phyloP scores from a whole-genome alignment of 2,329 filamentous ascomycete species.

The Leptographium galeiforme region DNA sequence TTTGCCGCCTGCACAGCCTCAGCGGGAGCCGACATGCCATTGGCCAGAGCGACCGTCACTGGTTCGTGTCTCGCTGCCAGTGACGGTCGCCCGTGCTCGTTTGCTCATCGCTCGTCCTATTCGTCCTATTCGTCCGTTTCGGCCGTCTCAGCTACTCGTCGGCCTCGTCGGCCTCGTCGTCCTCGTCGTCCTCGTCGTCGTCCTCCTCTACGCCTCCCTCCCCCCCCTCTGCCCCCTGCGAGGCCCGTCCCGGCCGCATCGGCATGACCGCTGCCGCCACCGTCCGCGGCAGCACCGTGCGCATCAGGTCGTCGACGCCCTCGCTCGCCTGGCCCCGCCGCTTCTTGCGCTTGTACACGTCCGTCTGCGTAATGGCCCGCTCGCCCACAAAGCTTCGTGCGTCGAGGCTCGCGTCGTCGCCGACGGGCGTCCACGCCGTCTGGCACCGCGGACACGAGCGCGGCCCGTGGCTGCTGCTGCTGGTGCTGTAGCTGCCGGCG shows the following conservation, averaged over 20 bases:
- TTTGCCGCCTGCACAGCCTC: not conserved
- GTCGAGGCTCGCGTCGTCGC: slow-evolving; percentile 3
- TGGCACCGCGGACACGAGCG: slow-evolving; percentile 52
- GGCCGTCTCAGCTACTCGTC: not conserved
- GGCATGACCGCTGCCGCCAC: slow-evolving; percentile 7
- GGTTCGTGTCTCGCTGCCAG: too few relatives aligned
- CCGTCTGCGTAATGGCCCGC: slow-evolving; percentile 39
- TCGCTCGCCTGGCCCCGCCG: slow-evolving; percentile 23
- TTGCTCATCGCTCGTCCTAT: too few relatives aligned
- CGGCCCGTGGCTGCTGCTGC: slow-evolving; percentile 23
- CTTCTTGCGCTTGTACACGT: slow-evolving; percentile 32
- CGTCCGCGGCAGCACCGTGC: slow-evolving; percentile 8
- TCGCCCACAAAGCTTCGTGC: slow-evolving; percentile 38
- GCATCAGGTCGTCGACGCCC: slow-evolving; percentile 21
- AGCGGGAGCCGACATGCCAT: not conserved
- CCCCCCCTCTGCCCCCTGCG: slow-evolving; percentile 5
- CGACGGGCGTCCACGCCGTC: slow-evolving; percentile 32
- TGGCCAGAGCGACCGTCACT: too few relatives aligned
- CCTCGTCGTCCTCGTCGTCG: slow-evolving; percentile 15
- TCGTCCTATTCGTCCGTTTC: not conserved
- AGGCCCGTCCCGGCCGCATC: slow-evolving; percentile 13
- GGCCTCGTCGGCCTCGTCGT: too few relatives aligned
- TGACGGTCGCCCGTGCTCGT: too few relatives aligned
- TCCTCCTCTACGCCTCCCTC: slow-evolving; percentile 14
- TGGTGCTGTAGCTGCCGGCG: slow-evolving; percentile 31